These are phyloP conservation scores for Arthrobotrys sinensis DNA, from an alignment of 2,329 filamentous ascomycete species.

Conservation along the genomic window DNA sequence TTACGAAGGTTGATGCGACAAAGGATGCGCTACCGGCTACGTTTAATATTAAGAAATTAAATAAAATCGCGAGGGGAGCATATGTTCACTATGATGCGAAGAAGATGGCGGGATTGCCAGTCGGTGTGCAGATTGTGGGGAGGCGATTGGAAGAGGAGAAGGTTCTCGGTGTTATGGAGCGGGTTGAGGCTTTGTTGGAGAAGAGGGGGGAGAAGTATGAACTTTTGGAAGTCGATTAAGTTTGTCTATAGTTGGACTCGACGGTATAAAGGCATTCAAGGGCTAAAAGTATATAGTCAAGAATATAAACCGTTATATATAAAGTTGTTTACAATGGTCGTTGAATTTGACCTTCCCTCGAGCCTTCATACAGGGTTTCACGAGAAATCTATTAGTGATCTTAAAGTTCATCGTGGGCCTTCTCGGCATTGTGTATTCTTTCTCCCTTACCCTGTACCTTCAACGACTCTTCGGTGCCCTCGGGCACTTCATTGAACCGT, in stretches of 20 bases:
- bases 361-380: not conserved
- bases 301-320: slow-evolving; percentile 1
- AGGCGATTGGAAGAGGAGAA: slow-evolving; percentile 88
- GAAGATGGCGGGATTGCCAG: slow-evolving; percentile 88
- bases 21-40: slow-evolving; percentile 77
- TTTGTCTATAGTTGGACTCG: not conserved
- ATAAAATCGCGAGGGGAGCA: slow-evolving; percentile 84
- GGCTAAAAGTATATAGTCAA: not conserved
- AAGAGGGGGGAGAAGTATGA: slow-evolving; percentile 71
- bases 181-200: slow-evolving; percentile 80
- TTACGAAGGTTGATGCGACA: slow-evolving; percentile 83
- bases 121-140: slow-evolving; percentile 87
- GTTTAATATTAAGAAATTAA: slow-evolving; percentile 77
- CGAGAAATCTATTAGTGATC: not conserved
- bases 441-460: slow-evolving; percentile 37
- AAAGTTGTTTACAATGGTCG: not conserved
- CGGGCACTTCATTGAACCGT: slow-evolving; percentile 36
- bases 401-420: slow-evolving; percentile 34
- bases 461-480: not conserved
- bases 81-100: slow-evolving; percentile 87
- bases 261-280: not conserved
- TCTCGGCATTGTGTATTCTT: slow-evolving; percentile 21
- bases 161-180: slow-evolving; percentile 84
- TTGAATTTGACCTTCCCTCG: not conserved
- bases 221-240: slow-evolving; percentile 66